Conservation (phyloP, 805 yeast genomes). For the Torulaspora quercuum region DNA sequence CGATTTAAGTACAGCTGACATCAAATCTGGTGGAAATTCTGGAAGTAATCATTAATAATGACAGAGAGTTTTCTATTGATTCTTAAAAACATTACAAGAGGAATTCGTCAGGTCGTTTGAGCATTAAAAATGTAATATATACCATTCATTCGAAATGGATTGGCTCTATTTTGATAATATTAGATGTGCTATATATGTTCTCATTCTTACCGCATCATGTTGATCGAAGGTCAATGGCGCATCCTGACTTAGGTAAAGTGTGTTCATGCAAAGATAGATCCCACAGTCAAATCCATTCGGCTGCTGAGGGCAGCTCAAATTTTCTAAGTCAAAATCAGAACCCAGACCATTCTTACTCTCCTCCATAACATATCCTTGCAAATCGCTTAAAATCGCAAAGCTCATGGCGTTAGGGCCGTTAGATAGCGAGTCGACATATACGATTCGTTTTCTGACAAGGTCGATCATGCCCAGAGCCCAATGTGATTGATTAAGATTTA, state of each 20-base stretch:
- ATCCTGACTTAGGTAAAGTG: constrained; percentile 55
- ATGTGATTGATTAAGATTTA: constrained; percentile 78
- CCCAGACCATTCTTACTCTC: constrained; percentile 53
- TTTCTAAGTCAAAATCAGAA: constrained; percentile 34
- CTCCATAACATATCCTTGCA: constrained; percentile 59
- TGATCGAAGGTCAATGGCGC: constrained; percentile 54
- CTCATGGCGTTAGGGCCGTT: constrained; percentile 39
- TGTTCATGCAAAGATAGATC: constrained; percentile 81
- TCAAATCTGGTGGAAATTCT: constrained; percentile 29
- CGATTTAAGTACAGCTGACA: constrained; percentile 7
- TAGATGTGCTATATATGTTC: constrained; percentile 45
- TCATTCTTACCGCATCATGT: constrained; percentile 61
- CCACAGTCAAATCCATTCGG: constrained; percentile 93
- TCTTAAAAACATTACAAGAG: constrained; percentile 28
- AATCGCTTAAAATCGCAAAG: constrained; percentile 40
- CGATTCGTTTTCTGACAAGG: constrained; percentile 52
- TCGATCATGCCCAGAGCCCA: constrained; percentile 89
- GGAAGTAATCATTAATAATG: constrained; percentile 14
- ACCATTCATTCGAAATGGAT: background rate
- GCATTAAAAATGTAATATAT: background rate
- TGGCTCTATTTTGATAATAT: constrained; percentile 19
- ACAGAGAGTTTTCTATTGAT: constrained; percentile 15
- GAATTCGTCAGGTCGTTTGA: constrained; percentile 23
- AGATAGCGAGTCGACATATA: constrained; percentile 73
- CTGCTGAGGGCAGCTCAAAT: constrained; percentile 71